These are phyloP conservation scores for Cordyceps pruinosa DNA, from an alignment of 2,329 filamentous ascomycete species.

Conservation along the genomic window DNA sequence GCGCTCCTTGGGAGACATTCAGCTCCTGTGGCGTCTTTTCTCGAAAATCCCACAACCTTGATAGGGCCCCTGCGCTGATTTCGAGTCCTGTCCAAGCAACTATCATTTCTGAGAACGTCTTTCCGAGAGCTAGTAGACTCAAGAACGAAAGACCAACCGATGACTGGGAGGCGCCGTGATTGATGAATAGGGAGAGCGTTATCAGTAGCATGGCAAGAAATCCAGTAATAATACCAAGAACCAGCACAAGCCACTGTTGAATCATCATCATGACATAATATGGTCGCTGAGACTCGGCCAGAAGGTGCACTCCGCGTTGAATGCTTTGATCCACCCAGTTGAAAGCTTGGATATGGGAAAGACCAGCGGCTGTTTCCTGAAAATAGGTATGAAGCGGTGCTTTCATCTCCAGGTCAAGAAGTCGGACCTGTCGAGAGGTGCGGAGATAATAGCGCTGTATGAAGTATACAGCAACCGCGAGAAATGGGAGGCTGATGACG, in stretches of 20 bases:
- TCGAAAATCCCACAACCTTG: neutral
- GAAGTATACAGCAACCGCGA: neutral
- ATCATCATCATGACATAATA: neutral
- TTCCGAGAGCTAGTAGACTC: neutral
- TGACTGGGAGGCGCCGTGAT: neutral
- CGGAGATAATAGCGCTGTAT: neutral
- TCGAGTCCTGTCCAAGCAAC: neutral
- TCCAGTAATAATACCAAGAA: neutral
- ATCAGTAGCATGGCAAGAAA: neutral
- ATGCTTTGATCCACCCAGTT: neutral
- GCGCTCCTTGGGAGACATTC: neutral
- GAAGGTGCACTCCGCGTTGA: neutral
- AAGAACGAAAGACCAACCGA: neutral
- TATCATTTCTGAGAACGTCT: neutral
- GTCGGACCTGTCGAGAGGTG: neutral
- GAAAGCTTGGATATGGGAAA: neutral
- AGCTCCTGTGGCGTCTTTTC: neutral
- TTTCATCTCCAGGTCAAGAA: neutral
- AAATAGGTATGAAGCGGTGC: neutral
- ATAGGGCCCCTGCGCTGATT: neutral
- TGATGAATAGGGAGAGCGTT: neutral
- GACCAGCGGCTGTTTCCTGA: neutral
- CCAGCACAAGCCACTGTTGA: neutral
- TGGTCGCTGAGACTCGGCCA: neutral
- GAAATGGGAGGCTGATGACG: neutral